Base-by-base conservation (phyloP, 2,329 filamentous ascomycete species). In the Diaporthe citriasiana region DNA sequence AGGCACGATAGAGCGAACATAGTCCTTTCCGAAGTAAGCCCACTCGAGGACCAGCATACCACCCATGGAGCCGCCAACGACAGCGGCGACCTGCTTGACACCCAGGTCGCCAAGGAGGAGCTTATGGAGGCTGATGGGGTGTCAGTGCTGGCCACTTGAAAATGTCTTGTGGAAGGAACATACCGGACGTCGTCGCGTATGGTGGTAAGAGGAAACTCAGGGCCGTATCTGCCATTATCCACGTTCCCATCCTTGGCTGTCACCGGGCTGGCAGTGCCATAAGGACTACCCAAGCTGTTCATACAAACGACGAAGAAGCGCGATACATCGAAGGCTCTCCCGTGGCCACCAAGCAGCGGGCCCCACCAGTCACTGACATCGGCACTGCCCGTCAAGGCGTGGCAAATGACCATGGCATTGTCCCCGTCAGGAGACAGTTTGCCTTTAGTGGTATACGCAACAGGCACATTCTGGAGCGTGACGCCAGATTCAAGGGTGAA, bases 101-200 rank as follows among this genome's bases (percentile, higher is more conserved):
- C 94, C 94, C 25, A 97, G 85, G 74, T 96, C 93, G 79, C 97
- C 94, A 12, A 97, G 87, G 10, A 97, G 85, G 45, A 96, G 84
- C 82, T 92, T 95, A 85, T 97, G 95, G 63, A 97, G 87, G 77
- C 92, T 94, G 76, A 12, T 53, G 59, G 2, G 27, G 19, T 74
- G 69, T 35, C 38, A 38, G 50, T 22, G 19, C 42, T 40, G n/a
- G 22, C 51, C 12, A n/a, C 12, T 53, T 5, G 9, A 8, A 27
- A 5, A 22, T 10, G 13, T 9, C 19, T 12, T 40, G 47, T 72
- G 35, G 17, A 22, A 10, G 4, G 0, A 40, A 82, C 93, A 85
- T 85, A 97, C 94, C 94, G 95, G 70, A 98, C 96, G 85, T 99
- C 97, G 82, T 99, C 97, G 77, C 96, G 89, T 76, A 99, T 94